These are phyloP conservation scores for Chrysopogon serrulatus DNA, from an alignment of 176 grass and related monocot genomes.

Conservation along the genomic window DNA sequence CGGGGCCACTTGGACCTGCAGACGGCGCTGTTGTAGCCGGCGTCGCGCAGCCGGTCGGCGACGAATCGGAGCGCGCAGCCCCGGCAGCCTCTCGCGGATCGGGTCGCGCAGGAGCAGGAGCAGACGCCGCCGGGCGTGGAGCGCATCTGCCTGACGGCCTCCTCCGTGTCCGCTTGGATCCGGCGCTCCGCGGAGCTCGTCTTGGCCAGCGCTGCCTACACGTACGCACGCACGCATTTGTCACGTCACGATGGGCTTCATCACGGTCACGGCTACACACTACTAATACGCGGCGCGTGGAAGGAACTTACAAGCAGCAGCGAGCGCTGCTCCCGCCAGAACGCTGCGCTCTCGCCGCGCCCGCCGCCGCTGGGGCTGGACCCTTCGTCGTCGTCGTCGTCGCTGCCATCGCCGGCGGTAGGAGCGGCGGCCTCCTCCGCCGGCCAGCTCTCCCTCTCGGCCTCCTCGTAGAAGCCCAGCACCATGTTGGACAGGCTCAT, in stretches of 20 bases:
- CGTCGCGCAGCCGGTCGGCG: conserved; percentile 33
- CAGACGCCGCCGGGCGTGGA: conserved; percentile 24
- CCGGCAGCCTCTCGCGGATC: too few species aligned
- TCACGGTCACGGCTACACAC: too few species aligned
- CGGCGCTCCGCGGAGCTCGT: conserved; percentile 48
- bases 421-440: neutral
- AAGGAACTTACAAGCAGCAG: conserved; percentile 53
- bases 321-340: conserved; percentile 54
- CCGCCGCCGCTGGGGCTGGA: neutral
- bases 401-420: too few species aligned
- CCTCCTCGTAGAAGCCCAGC: conserved; percentile 60
- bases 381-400: conserved; percentile 33
- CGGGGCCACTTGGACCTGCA: conserved; percentile 57
- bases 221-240: neutral
- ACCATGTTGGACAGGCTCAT: conserved; percentile 60
- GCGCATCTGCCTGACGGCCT: conserved; percentile 39
- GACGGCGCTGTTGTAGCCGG: conserved; percentile 58
- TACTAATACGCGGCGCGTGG: too few species aligned
- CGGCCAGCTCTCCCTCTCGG: conserved; percentile 23
- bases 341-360: conserved; percentile 22
- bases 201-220: conserved; percentile 53
- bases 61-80: conserved; percentile 37
- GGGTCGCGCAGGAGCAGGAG: conserved; percentile 25
- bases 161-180: conserved; percentile 44
- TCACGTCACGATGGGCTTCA: too few species aligned